These are phyloP conservation scores for Isatis tinctoria DNA, from an alignment of 345 rosid species.

Conservation along the genomic window DNA sequence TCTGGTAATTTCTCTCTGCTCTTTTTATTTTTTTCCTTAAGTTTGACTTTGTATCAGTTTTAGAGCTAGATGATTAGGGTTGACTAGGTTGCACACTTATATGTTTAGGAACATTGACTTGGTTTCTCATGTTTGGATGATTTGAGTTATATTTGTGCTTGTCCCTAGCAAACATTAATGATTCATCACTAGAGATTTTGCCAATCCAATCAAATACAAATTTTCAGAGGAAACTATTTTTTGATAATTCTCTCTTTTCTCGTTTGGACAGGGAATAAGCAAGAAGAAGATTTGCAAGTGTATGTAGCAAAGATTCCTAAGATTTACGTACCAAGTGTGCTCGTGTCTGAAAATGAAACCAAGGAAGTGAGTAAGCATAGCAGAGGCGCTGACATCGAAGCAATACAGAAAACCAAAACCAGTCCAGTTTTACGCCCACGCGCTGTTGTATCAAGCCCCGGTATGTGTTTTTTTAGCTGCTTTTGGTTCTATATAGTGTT, in stretches of 20 bases:
- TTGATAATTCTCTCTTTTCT: background rate
- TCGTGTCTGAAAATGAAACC: background rate
- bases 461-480: background rate
- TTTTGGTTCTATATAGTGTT: background rate
- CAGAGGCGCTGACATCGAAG: background rate
- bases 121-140: background rate
- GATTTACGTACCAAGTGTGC: slow-evolving; percentile 30
- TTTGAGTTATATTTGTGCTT: too few relatives aligned
- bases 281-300: slow-evolving; percentile 18
- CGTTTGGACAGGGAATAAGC: slow-evolving; percentile 6
- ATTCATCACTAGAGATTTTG: background rate
- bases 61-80: background rate
- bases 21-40: background rate
- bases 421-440: slow-evolving; percentile 29
- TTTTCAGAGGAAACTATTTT: background rate
- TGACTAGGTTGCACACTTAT: background rate
- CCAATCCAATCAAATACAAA: background rate
- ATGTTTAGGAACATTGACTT: background rate
- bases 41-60: background rate
- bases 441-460: slow-evolving; percentile 34
- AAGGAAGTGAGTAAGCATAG: background rate
- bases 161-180: background rate
- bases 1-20: slow-evolving; percentile 12
- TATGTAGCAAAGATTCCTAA: slow-evolving; percentile 30
- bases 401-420: background rate